Percentiles rank a stretch among this genome's conserved stretches.
phyloP scores from a whole-genome alignment of 2,329 filamentous ascomycete genomes.

The Colletotrichum higginsianum region DNA sequence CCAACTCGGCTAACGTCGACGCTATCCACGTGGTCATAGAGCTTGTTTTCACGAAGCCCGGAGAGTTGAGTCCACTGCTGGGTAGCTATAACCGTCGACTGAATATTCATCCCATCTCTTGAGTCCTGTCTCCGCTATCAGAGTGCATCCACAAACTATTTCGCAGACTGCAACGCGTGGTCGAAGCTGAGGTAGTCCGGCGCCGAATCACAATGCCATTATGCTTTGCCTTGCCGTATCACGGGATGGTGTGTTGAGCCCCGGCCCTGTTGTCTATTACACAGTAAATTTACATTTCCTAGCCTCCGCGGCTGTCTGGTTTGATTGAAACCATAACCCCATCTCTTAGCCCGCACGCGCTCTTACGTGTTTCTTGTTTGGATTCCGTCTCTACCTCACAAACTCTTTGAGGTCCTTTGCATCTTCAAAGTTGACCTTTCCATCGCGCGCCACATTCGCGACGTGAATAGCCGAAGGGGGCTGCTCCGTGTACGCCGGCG shows the following conservation, averaged over 20 bases:
- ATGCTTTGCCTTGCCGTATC: not conserved
- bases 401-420: slow-evolving; percentile 71
- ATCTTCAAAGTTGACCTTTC: slow-evolving; percentile 77
- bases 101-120: not conserved
- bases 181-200: not conserved
- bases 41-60: slow-evolving; percentile 8
- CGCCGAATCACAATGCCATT: not conserved
- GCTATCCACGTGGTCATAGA: slow-evolving; percentile 19
- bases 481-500: slow-evolving; percentile 51
- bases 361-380: not conserved
- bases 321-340: slow-evolving; percentile 5
- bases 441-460: slow-evolving; percentile 70
- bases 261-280: slow-evolving; percentile 34
- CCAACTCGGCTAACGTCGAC: not conserved
- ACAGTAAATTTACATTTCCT: slow-evolving; percentile 40
- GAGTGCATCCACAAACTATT: not conserved
- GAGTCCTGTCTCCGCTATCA: not conserved
- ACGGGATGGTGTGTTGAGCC: not conserved
- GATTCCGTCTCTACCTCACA: slow-evolving; percentile 54
- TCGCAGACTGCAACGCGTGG: not conserved
- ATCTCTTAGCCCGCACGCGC: not conserved
- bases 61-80: not conserved
- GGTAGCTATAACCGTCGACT: not conserved
- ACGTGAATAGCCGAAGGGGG: slow-evolving; percentile 66
- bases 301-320: slow-evolving; percentile 19